Base-by-base conservation (phyloP, 106 monocot genomes). In the Platanthera guangdongensis region DNA sequence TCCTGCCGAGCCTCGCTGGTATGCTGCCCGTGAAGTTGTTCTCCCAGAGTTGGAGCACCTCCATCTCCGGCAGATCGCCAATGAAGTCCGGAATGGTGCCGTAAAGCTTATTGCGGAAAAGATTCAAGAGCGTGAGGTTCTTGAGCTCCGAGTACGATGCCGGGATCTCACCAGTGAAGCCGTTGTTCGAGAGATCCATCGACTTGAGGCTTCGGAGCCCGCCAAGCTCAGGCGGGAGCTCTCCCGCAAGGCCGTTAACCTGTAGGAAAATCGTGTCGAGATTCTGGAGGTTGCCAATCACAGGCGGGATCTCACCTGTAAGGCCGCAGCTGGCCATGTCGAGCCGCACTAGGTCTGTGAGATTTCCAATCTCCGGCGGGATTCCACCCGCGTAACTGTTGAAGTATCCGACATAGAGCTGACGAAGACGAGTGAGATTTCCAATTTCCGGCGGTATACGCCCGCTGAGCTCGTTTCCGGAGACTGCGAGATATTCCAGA, bases 371-470 rank as follows among this genome's bases (percentile, higher is more conserved):
- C 84, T 92, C 87, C 52, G 79, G 64, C 47, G 92, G 95, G 52
- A 92, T 92, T 7, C 90, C 89, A 71, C 94, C 88, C 16, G 76
- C 62, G 89, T 80, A 90, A 72, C 57, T 84, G 73, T 92, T 88
- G 84, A 89, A 95, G 84, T 90, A 95, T 4, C 95, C 95, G 16
- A 90, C 39, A 76, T 95, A 95, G 21, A 95, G 86, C 83, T 95
- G 70, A 55, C 69, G 71, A 10, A 95, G 83, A 4, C 30, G 75
- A 8, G 79, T 79, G 28, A 92, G 84, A 69, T 88, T 88, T 10
- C 86, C 87, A 48, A 95, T 63, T 78, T 89, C 92, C 47, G 81
- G 71, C 8, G 95, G 95, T 51, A 95, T 85, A 7, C 21, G 45
- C 4, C 95, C 95, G 32, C 63, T 73, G 16, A 95, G 86, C 81